These are phyloP conservation scores for Clonostachys rhizophaga DNA, from an alignment of 2,329 filamentous ascomycete genomes.

Conservation along the genomic window DNA sequence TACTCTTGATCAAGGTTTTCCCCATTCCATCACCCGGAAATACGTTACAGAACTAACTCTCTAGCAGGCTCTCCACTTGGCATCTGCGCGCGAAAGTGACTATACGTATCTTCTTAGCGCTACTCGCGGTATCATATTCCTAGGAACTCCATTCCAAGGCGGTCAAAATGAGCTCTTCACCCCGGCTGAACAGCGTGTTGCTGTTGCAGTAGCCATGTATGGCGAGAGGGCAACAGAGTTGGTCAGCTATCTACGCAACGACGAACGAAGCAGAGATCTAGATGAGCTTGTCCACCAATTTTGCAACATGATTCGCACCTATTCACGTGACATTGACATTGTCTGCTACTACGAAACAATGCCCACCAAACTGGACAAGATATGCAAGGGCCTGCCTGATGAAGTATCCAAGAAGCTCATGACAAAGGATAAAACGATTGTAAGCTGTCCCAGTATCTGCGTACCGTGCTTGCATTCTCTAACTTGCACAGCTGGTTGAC, in stretches of 20 bases:
- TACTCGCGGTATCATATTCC: conserved; percentile 15
- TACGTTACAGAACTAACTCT: neutral
- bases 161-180: conserved; percentile 13
- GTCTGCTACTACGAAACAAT: neutral
- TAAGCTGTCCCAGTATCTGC: neutral
- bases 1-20: conserved; percentile 16
- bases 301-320: conserved; percentile 7
- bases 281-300: conserved; percentile 11
- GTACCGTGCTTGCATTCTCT: neutral
- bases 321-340: neutral
- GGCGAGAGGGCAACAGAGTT: conserved; percentile 4
- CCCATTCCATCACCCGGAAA: neutral
- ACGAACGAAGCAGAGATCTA: conserved; percentile 3
- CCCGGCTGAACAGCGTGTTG: conserved; percentile 10
- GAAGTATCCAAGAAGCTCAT: conserved; percentile 1
- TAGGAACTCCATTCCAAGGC: conserved; percentile 19
- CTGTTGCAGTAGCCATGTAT: conserved; percentile 5
- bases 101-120: conserved; percentile 9
- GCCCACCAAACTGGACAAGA: neutral
- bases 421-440: neutral
- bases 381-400: neutral
- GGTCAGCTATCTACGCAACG: conserved; percentile 5
- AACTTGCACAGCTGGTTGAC: conserved; percentile 13
- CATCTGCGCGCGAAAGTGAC: conserved; percentile 6
- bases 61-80: too few relatives aligned